These are phyloP conservation scores for Brassica nigra DNA, from an alignment of 345 rosid genomes.

Conservation along the genomic window DNA sequence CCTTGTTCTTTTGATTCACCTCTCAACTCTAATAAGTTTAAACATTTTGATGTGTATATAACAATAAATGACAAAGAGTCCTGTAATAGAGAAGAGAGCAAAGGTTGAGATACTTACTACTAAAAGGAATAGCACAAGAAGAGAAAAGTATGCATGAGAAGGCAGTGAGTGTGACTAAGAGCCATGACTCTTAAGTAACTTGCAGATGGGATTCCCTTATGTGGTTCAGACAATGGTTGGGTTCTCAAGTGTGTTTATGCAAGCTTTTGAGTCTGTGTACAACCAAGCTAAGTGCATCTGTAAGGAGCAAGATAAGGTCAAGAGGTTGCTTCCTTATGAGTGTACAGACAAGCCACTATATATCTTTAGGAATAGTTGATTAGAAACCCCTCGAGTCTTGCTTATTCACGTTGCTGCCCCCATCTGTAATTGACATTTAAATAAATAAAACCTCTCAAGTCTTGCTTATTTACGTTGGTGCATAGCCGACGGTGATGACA, in stretches of 20 bases:
- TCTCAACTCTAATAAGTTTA: not conserved
- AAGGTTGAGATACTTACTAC: slow-evolving; percentile 51
- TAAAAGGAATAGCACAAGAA: slow-evolving; percentile 72
- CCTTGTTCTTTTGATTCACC: not conserved
- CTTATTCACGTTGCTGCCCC: too few relatives aligned
- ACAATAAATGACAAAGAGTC: slow-evolving; percentile 47
- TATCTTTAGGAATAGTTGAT: too few relatives aligned
- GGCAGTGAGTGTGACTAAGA: slow-evolving; percentile 67
- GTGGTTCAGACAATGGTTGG: slow-evolving; percentile 91
- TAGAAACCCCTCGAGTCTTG: too few relatives aligned
- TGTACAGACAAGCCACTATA: too few relatives aligned
- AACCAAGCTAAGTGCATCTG: slow-evolving; percentile 59
- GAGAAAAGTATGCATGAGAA: slow-evolving; percentile 83
- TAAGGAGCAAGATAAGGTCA: slow-evolving; percentile 45
- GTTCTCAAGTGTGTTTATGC: slow-evolving; percentile 89
- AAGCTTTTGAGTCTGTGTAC: slow-evolving; percentile 75
- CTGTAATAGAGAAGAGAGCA: slow-evolving; percentile 63
- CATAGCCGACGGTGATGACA: too few relatives aligned
- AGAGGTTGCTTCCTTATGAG: slow-evolving; percentile 34
- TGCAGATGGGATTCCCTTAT: slow-evolving; percentile 90
- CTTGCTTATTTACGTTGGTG: too few relatives aligned
- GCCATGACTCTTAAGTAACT: slow-evolving; percentile 80
- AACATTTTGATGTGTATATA: not conserved
- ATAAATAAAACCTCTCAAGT: too few relatives aligned
- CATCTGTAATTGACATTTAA: too few relatives aligned